Conservation (phyloP, 2,329 filamentous ascomycete genomes). For the Phialophora chinensis region DNA sequence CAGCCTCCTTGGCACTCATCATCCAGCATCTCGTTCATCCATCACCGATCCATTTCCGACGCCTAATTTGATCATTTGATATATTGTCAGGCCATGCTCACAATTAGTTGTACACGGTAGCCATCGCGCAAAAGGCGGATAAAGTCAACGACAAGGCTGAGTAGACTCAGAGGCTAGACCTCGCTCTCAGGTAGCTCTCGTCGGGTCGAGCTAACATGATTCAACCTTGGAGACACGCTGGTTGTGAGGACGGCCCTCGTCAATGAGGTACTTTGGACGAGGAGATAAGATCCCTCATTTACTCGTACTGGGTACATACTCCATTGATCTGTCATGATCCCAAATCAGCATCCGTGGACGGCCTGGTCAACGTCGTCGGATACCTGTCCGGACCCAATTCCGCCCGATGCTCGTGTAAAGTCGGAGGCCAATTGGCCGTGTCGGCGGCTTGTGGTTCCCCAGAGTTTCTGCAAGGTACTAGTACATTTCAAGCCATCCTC, state of each 20-base stretch:
- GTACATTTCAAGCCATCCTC: slow-evolving; percentile 11
- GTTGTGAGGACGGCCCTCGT: not conserved
- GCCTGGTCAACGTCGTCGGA: not conserved
- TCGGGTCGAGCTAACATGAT: not conserved
- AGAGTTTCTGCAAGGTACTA: slow-evolving; percentile 12
- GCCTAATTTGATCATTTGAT: not conserved
- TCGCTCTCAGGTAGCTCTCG: not conserved
- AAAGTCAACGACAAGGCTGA: not conserved
- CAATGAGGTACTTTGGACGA: not conserved
- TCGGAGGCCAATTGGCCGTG: slow-evolving; percentile 10
- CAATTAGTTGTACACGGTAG: not conserved
- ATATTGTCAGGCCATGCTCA: not conserved
- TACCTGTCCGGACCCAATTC: not conserved
- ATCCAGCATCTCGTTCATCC: slow-evolving; percentile 5
- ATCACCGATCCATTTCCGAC: slow-evolving; percentile 2
- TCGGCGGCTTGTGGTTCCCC: slow-evolving; percentile 2
- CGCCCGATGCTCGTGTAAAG: slow-evolving; percentile 13
- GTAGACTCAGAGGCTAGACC: not conserved
- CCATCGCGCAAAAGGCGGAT: not conserved
- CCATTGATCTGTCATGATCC: not conserved
- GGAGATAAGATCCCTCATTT: not conserved
- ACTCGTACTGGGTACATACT: not conserved
- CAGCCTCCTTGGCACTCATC: slow-evolving; percentile 15
- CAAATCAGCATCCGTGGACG: not conserved
- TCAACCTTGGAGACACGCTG: not conserved